A percentile compares a stretch with the other conserved stretches of the same genome.
Evolutionary conservation across 192 early-diverging fungal genomes (phyloP).

Genomic region (Coemansia sp.): DNA sequence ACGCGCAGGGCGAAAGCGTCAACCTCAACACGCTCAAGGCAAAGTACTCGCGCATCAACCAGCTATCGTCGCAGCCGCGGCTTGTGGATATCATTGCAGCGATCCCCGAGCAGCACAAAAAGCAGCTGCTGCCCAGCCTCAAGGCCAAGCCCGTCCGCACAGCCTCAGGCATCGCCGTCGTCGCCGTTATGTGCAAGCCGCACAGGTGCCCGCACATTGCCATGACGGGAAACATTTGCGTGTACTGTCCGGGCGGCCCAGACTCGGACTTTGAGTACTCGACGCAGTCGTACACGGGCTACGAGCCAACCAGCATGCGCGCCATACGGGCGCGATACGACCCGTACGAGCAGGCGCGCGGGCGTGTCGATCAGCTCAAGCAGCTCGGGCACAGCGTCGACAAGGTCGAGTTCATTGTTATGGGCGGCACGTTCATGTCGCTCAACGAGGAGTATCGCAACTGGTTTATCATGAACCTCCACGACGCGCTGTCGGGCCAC

Average conservation of each 20-base stretch:
- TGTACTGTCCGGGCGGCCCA: slow-evolving; percentile 96
- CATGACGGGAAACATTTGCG: slow-evolving; percentile 99
- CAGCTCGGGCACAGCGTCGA: slow-evolving; percentile 93
- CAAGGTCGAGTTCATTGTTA: slow-evolving; percentile 98
- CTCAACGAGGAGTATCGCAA: slow-evolving; percentile 92
- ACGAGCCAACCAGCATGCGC: slow-evolving; percentile 98
- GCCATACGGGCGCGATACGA: slow-evolving; percentile 98
- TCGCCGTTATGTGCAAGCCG: slow-evolving; percentile 70
- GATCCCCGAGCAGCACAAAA: slow-evolving; percentile 91
- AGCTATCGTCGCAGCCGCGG: slow-evolving; percentile 84
- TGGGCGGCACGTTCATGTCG: slow-evolving; percentile 99
- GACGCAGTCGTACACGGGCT: slow-evolving; percentile 99
- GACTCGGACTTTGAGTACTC: slow-evolving; percentile 99
- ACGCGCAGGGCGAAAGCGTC: slow-evolving; percentile 69
- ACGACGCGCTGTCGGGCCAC: slow-evolving; percentile 94
- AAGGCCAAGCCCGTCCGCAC: slow-evolving; percentile 97
- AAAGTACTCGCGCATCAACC: slow-evolving; percentile 72
- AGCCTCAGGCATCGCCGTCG: slow-evolving; percentile 62
- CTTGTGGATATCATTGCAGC: slow-evolving; percentile 98
- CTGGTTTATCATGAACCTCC: slow-evolving; percentile 97
- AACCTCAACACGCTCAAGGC: slow-evolving; percentile 88
- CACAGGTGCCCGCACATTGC: slow-evolving; percentile 97
- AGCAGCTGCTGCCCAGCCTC: slow-evolving; percentile 80
- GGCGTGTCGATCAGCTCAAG: slow-evolving; percentile 93
- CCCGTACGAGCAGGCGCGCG: slow-evolving; percentile 93